Base-by-base conservation (phyloP, 2,329 filamentous ascomycete genomes). In the Allantophomopsis lycopodina region DNA sequence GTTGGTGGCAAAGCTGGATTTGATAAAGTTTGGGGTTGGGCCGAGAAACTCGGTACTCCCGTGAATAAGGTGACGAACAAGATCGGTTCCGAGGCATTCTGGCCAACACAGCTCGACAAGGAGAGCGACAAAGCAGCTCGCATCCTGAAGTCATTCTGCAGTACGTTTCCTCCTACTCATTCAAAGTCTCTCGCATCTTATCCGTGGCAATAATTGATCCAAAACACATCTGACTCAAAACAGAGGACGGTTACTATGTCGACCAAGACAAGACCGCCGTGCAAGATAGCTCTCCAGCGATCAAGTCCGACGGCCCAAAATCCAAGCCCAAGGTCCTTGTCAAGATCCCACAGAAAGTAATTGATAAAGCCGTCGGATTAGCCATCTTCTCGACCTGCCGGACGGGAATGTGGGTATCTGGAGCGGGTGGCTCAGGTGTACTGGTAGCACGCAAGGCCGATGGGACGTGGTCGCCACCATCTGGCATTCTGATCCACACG, bases 361-460 rank as follows among this genome's bases (percentile, higher is more conserved):
- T 96, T 50, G 76, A 83, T 54, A 84, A 91, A 61, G 88, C 88
- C 20, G 86, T 89, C 49, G 89, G 86, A 10, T 71, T 96, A 42
- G 88, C 86, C 40, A 84, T 96, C 49, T 95, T 95, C 63, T 94
- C 88, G 1, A 94, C 86, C 23, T 94, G 95, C 86, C 79, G 89
- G 43, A 89, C 85, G 12, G 89, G 89, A 11, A 65, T 95, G 23
- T 94, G 88, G 83, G 71, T 94, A 50, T 89, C 84, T 35, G 89
- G 89, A 35, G 88, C 87, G n/a, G 88, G 88, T 20, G 89, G 89
- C 30, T 89, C 85, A 42, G 89, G 89, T 38, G 73, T 96, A 31
- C 68, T 96, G 32, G 76, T 95, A 43, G 88, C 80, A 14, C 76
- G 85, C 48, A 83, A 84, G 52, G 79, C 82, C 17, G 87, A 94